Percentiles rank a stretch among this genome's conserved stretches.
Conservation (phyloP, 768 basidiomycete species). For the Sistotremastrum niveocremeum region DNA sequence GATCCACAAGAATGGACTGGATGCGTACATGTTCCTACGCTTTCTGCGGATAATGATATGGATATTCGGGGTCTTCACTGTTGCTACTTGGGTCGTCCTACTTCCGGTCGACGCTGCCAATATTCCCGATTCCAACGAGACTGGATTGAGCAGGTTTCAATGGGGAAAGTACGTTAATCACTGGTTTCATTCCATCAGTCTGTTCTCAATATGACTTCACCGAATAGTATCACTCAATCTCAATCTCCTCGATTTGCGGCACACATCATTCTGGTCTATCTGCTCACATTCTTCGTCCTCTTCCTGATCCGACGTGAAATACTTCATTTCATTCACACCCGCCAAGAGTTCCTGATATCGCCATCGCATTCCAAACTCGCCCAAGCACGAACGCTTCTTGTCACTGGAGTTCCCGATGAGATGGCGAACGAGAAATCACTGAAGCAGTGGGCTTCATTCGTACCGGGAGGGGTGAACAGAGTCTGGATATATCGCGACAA, state of each 20-base stretch:
- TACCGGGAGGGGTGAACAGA: constrained; percentile 55
- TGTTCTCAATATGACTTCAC: background rate
- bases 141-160: constrained; percentile 30
- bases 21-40: constrained; percentile 40
- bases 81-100: constrained; percentile 49
- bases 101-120: constrained; percentile 40
- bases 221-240: constrained; percentile 21
- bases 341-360: constrained; percentile 45
- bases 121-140: constrained; percentile 17
- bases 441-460: constrained; percentile 41
- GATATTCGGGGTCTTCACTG: constrained; percentile 48
- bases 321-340: constrained; percentile 39
- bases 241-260: constrained; percentile 33
- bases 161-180: constrained; percentile 34
- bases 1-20: constrained; percentile 50
- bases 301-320: constrained; percentile 48
- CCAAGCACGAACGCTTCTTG: constrained; percentile 55
- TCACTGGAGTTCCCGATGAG: constrained; percentile 48
- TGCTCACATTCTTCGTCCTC: constrained; percentile 47
- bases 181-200: background rate
- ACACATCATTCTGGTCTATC: constrained; percentile 40
- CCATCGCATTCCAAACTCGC: constrained; percentile 44
- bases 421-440: constrained; percentile 34
- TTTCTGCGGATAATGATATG: constrained; percentile 51
- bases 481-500: constrained; percentile 57